Conservation (phyloP, 441 rosid species). For the Rhodomyrtus psidioides region DNA sequence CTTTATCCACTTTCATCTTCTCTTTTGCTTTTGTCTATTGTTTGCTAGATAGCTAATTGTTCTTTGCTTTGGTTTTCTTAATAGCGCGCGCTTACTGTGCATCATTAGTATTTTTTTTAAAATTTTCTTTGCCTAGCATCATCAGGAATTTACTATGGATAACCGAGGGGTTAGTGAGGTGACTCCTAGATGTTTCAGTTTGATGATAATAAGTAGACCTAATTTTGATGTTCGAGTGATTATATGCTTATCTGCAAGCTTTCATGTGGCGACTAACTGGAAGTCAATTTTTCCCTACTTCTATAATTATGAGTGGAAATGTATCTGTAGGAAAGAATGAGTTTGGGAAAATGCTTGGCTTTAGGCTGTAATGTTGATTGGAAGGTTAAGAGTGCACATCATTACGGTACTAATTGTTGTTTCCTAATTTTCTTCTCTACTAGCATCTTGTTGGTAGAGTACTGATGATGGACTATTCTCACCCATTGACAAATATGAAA, state of each 20-base stretch:
- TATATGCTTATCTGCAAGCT: not conserved
- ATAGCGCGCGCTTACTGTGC: fast-evolving
- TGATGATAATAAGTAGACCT: not conserved
- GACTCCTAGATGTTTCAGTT: not conserved
- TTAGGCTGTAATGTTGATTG: not conserved
- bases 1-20: not conserved
- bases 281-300: not conserved
- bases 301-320: not conserved
- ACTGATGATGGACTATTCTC: not conserved
- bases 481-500: no score
- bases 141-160: not conserved
- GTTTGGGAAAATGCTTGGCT: not conserved
- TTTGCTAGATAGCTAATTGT: not conserved
- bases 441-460: not conserved
- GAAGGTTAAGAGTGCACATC: not conserved
- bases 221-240: not conserved
- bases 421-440: not conserved
- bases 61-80: not conserved
- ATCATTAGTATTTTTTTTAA: not conserved
- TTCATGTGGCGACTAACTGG: not conserved
- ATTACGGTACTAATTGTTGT: not conserved
- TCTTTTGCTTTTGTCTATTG: not conserved
- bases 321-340: not conserved
- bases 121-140: not conserved
- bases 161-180: not conserved